Evolutionary conservation across 2,329 filamentous ascomycete genomes (phyloP), one percentile per base, ranked within the genome.

Genomic region (Fusarium poae): DNA sequence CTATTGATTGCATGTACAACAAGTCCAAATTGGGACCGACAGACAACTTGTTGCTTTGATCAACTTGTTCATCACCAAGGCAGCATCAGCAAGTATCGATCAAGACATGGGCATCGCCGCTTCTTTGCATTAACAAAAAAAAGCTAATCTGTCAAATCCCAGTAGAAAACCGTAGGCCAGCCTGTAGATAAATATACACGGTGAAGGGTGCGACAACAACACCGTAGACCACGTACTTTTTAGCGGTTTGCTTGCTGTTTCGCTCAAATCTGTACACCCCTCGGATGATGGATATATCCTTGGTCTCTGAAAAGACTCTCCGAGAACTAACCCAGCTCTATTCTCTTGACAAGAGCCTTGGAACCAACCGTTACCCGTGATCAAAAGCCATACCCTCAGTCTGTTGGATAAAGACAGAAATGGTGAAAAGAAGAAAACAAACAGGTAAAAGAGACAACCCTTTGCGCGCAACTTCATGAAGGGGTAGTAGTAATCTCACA

Each of bases 401-500:
- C 35, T 35, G 64, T 61, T 48, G 57, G 57, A 65, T 56, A 63
- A 45, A 65, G 63, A 70, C 59, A 64, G 50, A 48, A 67, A 67
- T 57, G 32, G 48, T 63, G 48, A 51, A 51, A 40, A 51, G 44
- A 51, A 68, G 44, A 53, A 55, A 53, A 23, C 52, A 66, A 25
- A 49, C 8, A 27, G 7, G 56, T 48, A 49, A 56, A 43, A 51
- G 53, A 68, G 67, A 56, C 45, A 62, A 58, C 60, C 72, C 74
- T 66, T 67, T 74, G 65, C 62, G 51, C 72, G 69, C 72, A 75
- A 66, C 71, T 59, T 68, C 72, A 63, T 75, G 48, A 70, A 70
- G 49, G 69, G 65, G 63, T 60, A 66, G 65, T 64, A 65, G 40
- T 66, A 57, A 73, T 69, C 61, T 67, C 71, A 72, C 60, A 61